Percentiles rank a stretch among this genome's conserved stretches.
phyloP scores from a whole-genome alignment of 331 rosid species.

The Rosa hybrid region DNA sequence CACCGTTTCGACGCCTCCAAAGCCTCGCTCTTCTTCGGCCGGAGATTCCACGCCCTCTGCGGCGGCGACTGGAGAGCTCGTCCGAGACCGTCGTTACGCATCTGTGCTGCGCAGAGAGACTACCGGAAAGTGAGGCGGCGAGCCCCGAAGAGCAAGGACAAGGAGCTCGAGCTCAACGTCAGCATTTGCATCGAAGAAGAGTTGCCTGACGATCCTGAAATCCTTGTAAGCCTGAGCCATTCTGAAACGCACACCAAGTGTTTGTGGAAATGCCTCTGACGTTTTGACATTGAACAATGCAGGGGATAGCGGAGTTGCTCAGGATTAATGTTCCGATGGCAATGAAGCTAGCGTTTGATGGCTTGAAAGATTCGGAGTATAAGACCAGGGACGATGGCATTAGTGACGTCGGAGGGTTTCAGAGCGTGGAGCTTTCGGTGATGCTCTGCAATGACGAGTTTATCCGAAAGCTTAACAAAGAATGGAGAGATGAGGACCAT shows the following conservation, averaged over 20 bases:
- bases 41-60: constrained; percentile 42
- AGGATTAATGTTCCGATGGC: constrained; percentile 86
- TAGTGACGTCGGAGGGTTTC: constrained; percentile 64
- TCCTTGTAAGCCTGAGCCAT: constrained; percentile 4
- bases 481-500: constrained; percentile 93
- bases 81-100: constrained; percentile 16
- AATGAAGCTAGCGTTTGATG: constrained; percentile 79
- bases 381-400: constrained; percentile 73
- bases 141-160: constrained; percentile 44
- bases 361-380: constrained; percentile 55
- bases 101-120: constrained; percentile 49
- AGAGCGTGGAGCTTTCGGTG: constrained; percentile 76
- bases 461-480: constrained; percentile 78
- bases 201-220: constrained; percentile 78
- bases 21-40: constrained; percentile 32
- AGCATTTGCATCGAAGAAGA: constrained; percentile 70
- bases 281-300: constrained; percentile 17
- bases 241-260: background rate
- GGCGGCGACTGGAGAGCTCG: constrained; percentile 23
- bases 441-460: constrained; percentile 85
- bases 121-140: constrained; percentile 63
- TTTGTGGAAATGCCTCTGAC: background rate
- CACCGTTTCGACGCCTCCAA: constrained; percentile 25
- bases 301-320: constrained; percentile 86
- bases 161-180: constrained; percentile 67